phyloP scores from a whole-genome alignment of 352 stramenopile species.

The Blastocystis sp. region DNA sequence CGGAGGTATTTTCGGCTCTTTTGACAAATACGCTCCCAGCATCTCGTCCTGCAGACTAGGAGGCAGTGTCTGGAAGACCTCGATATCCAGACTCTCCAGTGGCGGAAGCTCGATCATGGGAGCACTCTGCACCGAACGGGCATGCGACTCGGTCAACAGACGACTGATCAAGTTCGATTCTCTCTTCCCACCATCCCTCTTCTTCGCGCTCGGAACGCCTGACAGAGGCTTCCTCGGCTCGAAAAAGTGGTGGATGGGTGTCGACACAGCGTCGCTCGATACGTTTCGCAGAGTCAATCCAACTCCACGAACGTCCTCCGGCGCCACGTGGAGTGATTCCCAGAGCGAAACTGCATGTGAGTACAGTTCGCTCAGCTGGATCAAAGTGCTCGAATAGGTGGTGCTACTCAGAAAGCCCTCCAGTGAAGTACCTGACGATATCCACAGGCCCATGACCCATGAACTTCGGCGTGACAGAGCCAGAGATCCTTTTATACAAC shows the following conservation, averaged over 20 bases:
- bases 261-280: background rate
- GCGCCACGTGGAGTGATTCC: background rate
- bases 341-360: background rate
- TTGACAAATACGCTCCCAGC: background rate
- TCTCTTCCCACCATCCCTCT: background rate
- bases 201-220: background rate
- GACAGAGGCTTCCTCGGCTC: background rate
- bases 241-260: background rate
- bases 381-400: background rate
- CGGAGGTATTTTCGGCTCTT: background rate
- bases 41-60: background rate
- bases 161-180: background rate
- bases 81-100: background rate
- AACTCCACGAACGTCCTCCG: slow-evolving; percentile 36
- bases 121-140: background rate
- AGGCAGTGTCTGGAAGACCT: slow-evolving; percentile 12
- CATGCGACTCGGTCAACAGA: background rate
- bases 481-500: slow-evolving; percentile 1
- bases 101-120: slow-evolving; percentile 9
- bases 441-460: slow-evolving; percentile 42
- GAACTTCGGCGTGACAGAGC: background rate
- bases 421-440: background rate
- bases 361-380: background rate
- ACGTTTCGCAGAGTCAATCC: background rate
- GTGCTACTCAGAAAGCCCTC: background rate